Base-by-base conservation (phyloP, 495 filamentous ascomycete genomes). In the Aspergillus bridgeri region DNA sequence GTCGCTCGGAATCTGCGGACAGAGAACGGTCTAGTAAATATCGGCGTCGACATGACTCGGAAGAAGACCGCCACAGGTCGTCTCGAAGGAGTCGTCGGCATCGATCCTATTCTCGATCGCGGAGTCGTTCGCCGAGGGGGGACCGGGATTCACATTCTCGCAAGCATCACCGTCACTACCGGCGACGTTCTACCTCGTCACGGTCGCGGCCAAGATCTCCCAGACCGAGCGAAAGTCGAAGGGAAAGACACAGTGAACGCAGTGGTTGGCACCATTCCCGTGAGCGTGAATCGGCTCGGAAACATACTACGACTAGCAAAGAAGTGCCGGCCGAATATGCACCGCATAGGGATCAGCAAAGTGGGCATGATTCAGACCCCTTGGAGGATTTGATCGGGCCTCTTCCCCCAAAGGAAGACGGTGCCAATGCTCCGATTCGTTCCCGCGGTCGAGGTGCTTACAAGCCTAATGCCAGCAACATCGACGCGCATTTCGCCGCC, bases 351-450 rank as follows among this genome's bases (percentile, higher is more conserved):
- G n/a, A n/a, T 50, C 56, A 56, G 55, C 59, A 1, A 24, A 56
- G 54, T 1, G 69, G 58, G 5, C 46, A 68, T 59, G 86, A 89
- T 27, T 91, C 91, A 0, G 91, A 96, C 65, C 87, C 90, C 3
- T 71, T 92, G 2, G 87, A 92, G 56, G 85, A 86, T 5, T 75
- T 96, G 24, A 83, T 97, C 46, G 94, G 94, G 2, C 93, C 93
- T 11, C 78, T 80, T 2, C 89, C 88, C n/a, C 79, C 85, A 5
- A 73, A 79, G 4, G 67, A 73, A 9, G 54, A 80, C 3, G 63
- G 58, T n/a, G 51, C 59, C 15, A 48, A 56, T 23, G 54, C 53
- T 3, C 66, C 74, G 20, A 65, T 89, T 27, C 79, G 76, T 22
- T 76, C 81, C 38, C 87, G 92, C n/a, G 94, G 94, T 3, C 83